Conservation (phyloP, 1,284 basidiomycete genomes). For the Leucoagaricus sp. region DNA sequence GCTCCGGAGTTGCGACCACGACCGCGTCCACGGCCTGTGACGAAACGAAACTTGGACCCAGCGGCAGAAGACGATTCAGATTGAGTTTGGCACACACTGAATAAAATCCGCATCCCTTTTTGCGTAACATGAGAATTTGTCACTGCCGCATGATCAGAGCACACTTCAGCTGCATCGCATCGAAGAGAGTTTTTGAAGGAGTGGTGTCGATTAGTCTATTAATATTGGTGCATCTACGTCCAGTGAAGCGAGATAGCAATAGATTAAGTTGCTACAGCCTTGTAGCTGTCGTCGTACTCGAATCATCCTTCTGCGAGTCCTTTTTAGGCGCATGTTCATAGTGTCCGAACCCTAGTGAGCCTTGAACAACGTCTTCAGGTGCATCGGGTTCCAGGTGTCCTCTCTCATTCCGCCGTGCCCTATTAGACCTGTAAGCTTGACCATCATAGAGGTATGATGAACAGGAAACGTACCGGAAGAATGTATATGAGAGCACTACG, state of each 20-base stretch:
- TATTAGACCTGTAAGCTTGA: conserved; percentile 17
- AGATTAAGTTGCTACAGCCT: neutral
- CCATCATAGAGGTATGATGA: neutral
- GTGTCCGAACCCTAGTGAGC: conserved; percentile 72
- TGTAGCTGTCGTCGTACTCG: conserved; percentile 4
- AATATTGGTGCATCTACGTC: too few species aligned
- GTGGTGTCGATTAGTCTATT: too few species aligned
- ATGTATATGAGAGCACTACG: conserved; percentile 94
- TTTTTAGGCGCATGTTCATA: conserved; percentile 57
- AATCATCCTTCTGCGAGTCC: conserved; percentile 11
- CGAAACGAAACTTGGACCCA: neutral
- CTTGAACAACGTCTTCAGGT: conserved; percentile 72
- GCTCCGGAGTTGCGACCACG: conserved; percentile 26
- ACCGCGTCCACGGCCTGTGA: conserved; percentile 28
- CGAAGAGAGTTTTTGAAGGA: too few species aligned
- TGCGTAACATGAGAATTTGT: too few species aligned
- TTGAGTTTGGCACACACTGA: too few species aligned
- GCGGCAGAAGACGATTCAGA: neutral
- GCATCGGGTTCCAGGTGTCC: conserved; percentile 90
- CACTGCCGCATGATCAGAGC: neutral
- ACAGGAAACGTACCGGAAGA: conserved; percentile 75
- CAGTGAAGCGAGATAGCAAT: neutral
- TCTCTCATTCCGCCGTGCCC: conserved; percentile 76
- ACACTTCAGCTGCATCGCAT: too few species aligned
- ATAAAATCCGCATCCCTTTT: too few species aligned